phyloP scores from a whole-genome alignment of 345 rosid genomes.

The Passiflora organensis region DNA sequence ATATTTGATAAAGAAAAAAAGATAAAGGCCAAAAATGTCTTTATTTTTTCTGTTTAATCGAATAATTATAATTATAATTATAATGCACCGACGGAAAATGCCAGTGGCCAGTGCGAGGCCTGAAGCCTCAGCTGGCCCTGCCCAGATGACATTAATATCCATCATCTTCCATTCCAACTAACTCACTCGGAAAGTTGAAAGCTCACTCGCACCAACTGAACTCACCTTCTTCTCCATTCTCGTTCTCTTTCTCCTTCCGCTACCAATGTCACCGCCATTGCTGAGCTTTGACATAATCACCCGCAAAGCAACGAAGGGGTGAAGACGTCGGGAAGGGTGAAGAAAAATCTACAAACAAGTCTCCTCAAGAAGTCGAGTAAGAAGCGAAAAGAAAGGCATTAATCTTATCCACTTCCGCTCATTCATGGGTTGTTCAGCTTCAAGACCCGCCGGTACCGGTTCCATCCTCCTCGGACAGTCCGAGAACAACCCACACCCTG shows the following conservation, averaged over 20 bases:
- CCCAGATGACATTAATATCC: slow-evolving; percentile 21
- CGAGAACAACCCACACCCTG: slow-evolving; percentile 1
- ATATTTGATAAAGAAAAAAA: too few species aligned
- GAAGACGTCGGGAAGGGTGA: too few species aligned
- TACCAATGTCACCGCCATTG: neutral
- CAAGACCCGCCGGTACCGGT: slow-evolving; percentile 32
- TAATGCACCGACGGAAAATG: too few species aligned
- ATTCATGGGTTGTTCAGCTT: slow-evolving; percentile 77
- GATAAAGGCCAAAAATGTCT: too few species aligned
- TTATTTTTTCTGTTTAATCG: too few species aligned
- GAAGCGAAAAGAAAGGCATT: neutral
- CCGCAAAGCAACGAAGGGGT: neutral
- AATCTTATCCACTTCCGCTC: slow-evolving; percentile 2
- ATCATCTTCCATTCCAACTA: slow-evolving; percentile 31
- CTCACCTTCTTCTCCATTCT: neutral
- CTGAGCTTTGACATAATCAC: too few species aligned
- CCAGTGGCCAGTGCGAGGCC: too few species aligned
- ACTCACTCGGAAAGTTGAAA: slow-evolving; percentile 52
- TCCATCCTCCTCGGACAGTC: slow-evolving; percentile 1
- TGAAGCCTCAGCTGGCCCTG: too few species aligned
- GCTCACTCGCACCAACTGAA: slow-evolving; percentile 41
- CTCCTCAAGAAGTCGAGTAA: neutral
- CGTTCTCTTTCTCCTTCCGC: neutral
- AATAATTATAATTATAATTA: too few species aligned
- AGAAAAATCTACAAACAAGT: neutral